Conservation (phyloP, 2,329 filamentous ascomycete species). For the Colletotrichum ledebouriae region DNA sequence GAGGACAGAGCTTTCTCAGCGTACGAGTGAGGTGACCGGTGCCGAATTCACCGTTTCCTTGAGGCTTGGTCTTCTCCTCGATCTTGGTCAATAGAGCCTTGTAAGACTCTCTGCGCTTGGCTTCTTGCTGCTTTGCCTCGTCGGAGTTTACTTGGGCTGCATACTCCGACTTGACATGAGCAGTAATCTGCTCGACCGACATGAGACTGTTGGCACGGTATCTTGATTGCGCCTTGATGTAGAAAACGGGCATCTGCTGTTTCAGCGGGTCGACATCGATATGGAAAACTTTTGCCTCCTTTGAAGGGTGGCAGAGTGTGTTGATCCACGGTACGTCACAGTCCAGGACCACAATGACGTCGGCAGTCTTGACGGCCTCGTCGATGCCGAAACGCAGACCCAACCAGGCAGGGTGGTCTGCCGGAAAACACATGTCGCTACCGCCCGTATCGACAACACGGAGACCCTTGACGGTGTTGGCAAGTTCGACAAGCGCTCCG, state of each 20-base stretch:
- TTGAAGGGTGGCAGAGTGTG: conserved; percentile 73
- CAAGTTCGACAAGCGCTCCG: conserved; percentile 73
- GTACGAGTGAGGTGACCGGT: conserved; percentile 56
- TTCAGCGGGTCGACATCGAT: conserved; percentile 76
- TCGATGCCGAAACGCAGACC: conserved; percentile 82
- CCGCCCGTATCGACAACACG: conserved; percentile 82
- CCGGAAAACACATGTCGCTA: conserved; percentile 86
- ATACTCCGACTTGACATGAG: conserved; percentile 66
- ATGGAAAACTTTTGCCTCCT: conserved; percentile 70
- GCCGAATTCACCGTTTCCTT: conserved; percentile 65
- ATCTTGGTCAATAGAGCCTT: conserved; percentile 71
- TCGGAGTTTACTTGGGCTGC: conserved; percentile 55
- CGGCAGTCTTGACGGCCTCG: conserved; percentile 79
- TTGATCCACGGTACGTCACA: conserved; percentile 95
- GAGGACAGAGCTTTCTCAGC: conserved; percentile 52
- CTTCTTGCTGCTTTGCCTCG: conserved; percentile 59
- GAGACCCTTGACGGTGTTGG: conserved; percentile 75
- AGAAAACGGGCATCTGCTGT: conserved; percentile 81
- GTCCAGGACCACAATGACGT: conserved; percentile 87
- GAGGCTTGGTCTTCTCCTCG: conserved; percentile 67
- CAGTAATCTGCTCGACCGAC: conserved; percentile 77
- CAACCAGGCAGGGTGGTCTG: conserved; percentile 75
- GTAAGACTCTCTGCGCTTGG: conserved; percentile 70
- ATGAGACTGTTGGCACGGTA: conserved; percentile 76
- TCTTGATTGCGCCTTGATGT: conserved; percentile 74